These are phyloP conservation scores for Apiotrichum mycotoxinovorans DNA, from an alignment of 1,284 basidiomycete species.

Conservation along the genomic window DNA sequence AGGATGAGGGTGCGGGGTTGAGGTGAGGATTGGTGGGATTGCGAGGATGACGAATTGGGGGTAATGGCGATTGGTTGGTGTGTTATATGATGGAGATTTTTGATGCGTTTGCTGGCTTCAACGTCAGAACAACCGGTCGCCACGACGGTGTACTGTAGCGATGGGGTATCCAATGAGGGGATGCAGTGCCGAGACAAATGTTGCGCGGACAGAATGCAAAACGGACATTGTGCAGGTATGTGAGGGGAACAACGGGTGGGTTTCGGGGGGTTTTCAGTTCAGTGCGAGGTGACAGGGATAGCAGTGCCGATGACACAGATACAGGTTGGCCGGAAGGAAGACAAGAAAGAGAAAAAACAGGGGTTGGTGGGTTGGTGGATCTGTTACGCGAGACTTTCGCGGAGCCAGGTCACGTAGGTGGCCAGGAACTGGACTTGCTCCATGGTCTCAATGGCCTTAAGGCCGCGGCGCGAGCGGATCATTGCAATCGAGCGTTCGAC, in stretches of 20 bases:
- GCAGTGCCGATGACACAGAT: background rate
- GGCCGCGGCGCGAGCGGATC: slow-evolving; percentile 68
- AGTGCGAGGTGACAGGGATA: background rate
- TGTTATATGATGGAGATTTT: background rate
- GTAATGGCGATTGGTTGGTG: background rate
- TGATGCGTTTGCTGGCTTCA: background rate
- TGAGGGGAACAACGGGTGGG: background rate
- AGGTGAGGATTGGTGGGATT: background rate
- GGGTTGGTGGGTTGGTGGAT: background rate
- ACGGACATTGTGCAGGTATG: background rate
- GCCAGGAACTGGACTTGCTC: slow-evolving; percentile 83
- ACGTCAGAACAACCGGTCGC: background rate
- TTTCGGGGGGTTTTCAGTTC: background rate
- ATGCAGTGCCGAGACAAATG: slow-evolving; percentile 5
- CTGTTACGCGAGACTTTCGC: slow-evolving; percentile 25
- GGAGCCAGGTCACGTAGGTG: slow-evolving; percentile 69
- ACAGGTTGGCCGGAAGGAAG: background rate
- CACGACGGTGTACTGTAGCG: background rate
- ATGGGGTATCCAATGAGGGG: slow-evolving; percentile 1
- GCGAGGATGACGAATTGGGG: background rate
- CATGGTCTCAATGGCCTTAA: slow-evolving; percentile 84
- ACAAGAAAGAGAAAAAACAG: background rate
- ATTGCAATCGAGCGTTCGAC: slow-evolving; percentile 71
- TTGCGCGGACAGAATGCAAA: background rate
- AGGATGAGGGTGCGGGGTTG: background rate